Conservation (phyloP, 2,329 filamentous ascomycete genomes). For the Ophiostoma ips region DNA sequence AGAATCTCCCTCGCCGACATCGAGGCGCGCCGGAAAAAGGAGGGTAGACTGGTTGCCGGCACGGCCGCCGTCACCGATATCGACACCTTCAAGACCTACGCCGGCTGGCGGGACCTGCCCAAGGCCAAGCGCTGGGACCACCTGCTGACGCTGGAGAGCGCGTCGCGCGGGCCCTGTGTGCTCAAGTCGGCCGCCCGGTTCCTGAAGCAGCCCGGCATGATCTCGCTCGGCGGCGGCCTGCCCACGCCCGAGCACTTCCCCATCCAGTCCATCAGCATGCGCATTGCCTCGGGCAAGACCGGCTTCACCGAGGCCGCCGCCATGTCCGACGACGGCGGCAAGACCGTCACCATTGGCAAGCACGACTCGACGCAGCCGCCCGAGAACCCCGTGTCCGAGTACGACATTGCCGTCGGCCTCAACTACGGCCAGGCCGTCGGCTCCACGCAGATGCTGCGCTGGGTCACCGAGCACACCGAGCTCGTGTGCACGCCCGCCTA, state of each 20-base stretch:
- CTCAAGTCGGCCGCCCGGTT: conserved; percentile 71
- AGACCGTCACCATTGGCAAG: conserved; percentile 58
- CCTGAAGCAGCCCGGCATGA: conserved; percentile 68
- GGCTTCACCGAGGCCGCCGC: conserved; percentile 59
- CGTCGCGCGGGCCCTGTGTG: conserved; percentile 48
- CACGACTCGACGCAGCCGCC: conserved; percentile 53
- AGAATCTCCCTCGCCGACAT: conserved; percentile 51
- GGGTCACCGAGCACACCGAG: conserved; percentile 83
- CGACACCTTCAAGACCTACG: conserved; percentile 66
- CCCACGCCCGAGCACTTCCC: conserved; percentile 87
- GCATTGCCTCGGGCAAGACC: conserved; percentile 49
- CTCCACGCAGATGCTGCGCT: conserved; percentile 75
- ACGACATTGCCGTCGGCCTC: conserved; percentile 74
- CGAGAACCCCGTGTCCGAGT: conserved; percentile 22
- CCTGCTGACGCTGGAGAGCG: conserved; percentile 49
- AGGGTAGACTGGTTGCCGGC: conserved; percentile 58
- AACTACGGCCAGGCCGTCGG: conserved; percentile 89
- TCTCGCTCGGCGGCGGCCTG: conserved; percentile 84
- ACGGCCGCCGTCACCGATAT: conserved; percentile 65
- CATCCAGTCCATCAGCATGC: conserved; percentile 64
- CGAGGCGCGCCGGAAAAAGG: conserved; percentile 51
- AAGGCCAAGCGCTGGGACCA: conserved; percentile 71
- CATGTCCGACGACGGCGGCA: conserved; percentile 34
- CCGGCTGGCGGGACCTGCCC: conserved; percentile 41
- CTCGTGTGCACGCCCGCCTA: conserved; percentile 79